Evolutionary conservation across 1,139 yeast species (phyloP).

Genomic region (Blastobotrys aristatus): DNA sequence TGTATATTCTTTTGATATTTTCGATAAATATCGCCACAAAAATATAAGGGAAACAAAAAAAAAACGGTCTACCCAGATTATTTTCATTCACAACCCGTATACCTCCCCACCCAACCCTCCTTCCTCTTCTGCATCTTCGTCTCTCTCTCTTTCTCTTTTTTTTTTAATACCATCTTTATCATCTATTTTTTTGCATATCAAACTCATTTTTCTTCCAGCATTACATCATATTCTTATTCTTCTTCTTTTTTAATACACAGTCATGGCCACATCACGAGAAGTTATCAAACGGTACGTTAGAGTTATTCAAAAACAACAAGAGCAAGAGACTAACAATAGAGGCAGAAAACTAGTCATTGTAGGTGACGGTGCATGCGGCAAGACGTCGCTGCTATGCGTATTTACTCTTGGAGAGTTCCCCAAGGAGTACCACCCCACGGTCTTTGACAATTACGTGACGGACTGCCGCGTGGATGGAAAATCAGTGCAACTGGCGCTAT

Average conservation of each 20-base stretch:
- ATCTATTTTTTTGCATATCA: no score
- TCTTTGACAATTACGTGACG: constrained; percentile 90
- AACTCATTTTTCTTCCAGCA: no score
- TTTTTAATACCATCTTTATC: no score
- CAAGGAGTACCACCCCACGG: constrained; percentile 66
- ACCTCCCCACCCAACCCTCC: no score
- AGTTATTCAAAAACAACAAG: background rate
- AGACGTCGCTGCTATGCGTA: constrained; percentile 84
- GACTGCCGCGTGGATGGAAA: constrained; percentile 92
- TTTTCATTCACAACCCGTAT: no score
- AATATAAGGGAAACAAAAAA: no score
- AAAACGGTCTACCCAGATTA: no score
- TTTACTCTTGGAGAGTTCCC: constrained; percentile 81
- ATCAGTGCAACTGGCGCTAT: constrained; percentile 78
- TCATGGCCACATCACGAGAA: constrained; percentile 13
- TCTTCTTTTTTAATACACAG: background rate
- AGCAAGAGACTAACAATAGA: background rate
- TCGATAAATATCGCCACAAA: no score
- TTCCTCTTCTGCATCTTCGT: no score
- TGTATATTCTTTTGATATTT: no score
- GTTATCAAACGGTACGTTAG: constrained; percentile 24
- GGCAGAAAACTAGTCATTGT: constrained; percentile 77
- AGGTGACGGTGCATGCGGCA: constrained; percentile 96
- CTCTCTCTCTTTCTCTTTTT: no score
- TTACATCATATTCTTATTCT: no score